A percentile compares a stretch with the other conserved stretches of the same genome.
phyloP scores from a whole-genome alignment of 805 yeast species.

The Hanseniaspora hatyaiensis region DNA sequence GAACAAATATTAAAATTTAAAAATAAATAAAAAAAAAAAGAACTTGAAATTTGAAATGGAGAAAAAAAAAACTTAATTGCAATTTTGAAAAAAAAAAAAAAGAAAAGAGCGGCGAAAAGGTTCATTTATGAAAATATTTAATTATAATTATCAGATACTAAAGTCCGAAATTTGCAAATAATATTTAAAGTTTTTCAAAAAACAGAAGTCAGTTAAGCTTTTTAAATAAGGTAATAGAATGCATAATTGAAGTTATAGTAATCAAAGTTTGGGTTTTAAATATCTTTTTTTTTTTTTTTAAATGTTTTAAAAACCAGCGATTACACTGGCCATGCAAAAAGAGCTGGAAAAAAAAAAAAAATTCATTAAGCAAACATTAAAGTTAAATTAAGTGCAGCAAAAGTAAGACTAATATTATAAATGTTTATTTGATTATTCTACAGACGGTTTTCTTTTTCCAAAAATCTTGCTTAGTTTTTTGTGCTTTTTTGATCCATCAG shows the following conservation, averaged over 20 bases:
- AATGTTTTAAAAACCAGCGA: not conserved
- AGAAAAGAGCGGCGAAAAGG: too few relatives aligned
- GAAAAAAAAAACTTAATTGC: not conserved
- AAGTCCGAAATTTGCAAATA: not conserved
- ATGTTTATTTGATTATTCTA: not conserved
- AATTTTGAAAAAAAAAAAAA: not conserved
- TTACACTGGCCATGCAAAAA: not conserved
- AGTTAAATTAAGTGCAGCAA: not conserved
- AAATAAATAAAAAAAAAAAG: not conserved
- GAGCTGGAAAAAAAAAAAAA: not conserved
- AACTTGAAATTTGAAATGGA: not conserved
- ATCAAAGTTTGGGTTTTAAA: too few relatives aligned
- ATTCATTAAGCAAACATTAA: not conserved
- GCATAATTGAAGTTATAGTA: too few relatives aligned
- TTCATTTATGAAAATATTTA: too few relatives aligned
- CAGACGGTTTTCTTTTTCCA: slow-evolving; percentile 7
- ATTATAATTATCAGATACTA: too few relatives aligned
- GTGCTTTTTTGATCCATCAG: not conserved
- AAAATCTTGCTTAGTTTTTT: slow-evolving; percentile 9
- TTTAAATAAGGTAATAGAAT: too few relatives aligned
- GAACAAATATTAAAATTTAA: not conserved
- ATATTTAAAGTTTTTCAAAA: too few relatives aligned
- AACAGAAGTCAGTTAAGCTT: too few relatives aligned
- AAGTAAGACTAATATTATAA: not conserved
- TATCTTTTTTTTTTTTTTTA: too few relatives aligned